Percentiles rank a stretch among this genome's conserved stretches.
These are phyloP conservation scores for Zelopaecilomyces penicillatus DNA, from an alignment of 2,329 filamentous ascomycete species.

Conservation along the genomic window DNA sequence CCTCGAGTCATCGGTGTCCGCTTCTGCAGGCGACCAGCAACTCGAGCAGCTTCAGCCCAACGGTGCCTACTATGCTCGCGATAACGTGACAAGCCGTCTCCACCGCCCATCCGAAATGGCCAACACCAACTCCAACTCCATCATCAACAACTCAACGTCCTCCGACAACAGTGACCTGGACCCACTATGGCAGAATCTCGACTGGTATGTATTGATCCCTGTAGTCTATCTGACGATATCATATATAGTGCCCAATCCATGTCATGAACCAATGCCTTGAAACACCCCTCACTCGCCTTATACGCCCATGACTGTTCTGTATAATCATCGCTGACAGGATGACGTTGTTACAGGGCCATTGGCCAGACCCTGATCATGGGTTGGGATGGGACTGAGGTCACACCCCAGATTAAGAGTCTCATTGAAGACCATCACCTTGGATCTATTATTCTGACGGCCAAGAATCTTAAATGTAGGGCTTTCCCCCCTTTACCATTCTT, in stretches of 20 bases:
- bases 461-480: conserved; percentile 70
- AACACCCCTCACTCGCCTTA: too few species aligned
- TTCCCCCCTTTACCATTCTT: conserved; percentile 2
- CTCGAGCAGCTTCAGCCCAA: not conserved
- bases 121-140: conserved; percentile 16
- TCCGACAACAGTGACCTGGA: conserved; percentile 31
- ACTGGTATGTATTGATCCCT: conserved; percentile 50
- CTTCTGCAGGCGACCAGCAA: not conserved
- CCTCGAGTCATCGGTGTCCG: not conserved
- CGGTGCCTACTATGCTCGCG: conserved; percentile 7
- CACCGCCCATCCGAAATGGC: conserved; percentile 10
- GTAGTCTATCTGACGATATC: too few species aligned
- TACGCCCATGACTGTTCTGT: too few species aligned
- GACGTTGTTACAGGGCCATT: conserved; percentile 46
- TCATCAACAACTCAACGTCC: conserved; percentile 22
- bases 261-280: too few species aligned
- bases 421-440: conserved; percentile 83
- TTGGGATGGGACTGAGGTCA: conserved; percentile 78
- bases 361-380: conserved; percentile 76
- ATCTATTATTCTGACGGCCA: conserved; percentile 75
- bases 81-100: conserved; percentile 17
- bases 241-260: too few species aligned
- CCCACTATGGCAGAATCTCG: conserved; percentile 66
- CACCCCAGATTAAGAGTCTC: conserved; percentile 70
- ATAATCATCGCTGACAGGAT: conserved; percentile 7